A percentile compares a stretch with the other conserved stretches of the same genome.
These are phyloP conservation scores for Colletotrichum phormii DNA, from an alignment of 2,329 filamentous ascomycete genomes.

Conservation along the genomic window DNA sequence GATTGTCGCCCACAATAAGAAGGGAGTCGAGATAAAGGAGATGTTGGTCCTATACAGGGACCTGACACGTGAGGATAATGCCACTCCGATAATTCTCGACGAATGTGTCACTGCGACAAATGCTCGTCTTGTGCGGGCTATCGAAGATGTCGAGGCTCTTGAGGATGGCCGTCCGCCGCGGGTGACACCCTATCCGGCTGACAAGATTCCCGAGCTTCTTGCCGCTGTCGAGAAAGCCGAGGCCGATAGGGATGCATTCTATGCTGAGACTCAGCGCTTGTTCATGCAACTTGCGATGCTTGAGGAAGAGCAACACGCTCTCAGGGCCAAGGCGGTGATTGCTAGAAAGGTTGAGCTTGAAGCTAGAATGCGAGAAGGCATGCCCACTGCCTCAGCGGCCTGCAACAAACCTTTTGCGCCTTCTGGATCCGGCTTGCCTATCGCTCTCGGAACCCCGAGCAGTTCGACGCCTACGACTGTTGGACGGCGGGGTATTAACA, in stretches of 20 bases:
- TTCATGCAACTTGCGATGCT: neutral
- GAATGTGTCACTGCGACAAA: neutral
- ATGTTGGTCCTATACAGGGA: neutral
- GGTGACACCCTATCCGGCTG: neutral
- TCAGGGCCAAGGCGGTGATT: neutral
- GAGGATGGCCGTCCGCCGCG: neutral
- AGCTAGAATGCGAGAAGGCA: neutral
- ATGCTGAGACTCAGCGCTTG: neutral
- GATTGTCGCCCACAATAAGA: neutral
- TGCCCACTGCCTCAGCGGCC: no score
- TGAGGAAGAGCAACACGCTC: neutral
- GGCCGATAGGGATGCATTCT: neutral
- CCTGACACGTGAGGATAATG: neutral
- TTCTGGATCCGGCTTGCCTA: neutral
- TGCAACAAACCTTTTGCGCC: neutral
- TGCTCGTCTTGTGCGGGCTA: neutral
- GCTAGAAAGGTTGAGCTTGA: neutral
- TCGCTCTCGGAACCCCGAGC: neutral
- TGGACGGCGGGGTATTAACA: neutral
- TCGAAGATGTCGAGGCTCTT: neutral
- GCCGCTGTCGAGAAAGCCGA: slow-evolving; percentile 3
- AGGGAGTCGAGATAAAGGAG: neutral
- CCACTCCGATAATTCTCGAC: slow-evolving; percentile 2
- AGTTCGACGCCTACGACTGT: neutral
- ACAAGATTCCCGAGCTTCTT: neutral